Base-by-base conservation (phyloP, 2,329 filamentous ascomycete genomes). In the Stemphylium vesicarium region DNA sequence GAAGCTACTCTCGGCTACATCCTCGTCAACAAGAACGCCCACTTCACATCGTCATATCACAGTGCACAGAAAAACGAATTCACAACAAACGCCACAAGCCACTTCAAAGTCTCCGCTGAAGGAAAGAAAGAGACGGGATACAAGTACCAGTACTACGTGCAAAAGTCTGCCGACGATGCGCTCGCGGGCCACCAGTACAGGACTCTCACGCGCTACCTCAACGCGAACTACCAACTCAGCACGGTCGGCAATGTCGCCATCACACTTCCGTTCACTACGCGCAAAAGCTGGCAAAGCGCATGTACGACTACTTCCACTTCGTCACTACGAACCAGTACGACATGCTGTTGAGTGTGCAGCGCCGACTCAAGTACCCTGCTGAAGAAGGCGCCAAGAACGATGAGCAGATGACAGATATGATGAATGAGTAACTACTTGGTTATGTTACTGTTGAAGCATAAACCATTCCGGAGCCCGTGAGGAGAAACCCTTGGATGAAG, bases 201-300 rank as follows among this genome's bases (percentile, higher is more conserved):
- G 46, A 29, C 12, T 4, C 26, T 36, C 7, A 37, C 40, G 5
- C 15, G 46, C 26, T 35, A 26, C 12, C 18, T 50, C 11, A 46
- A 50, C 26, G 13, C 20, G 6, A 44, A 33, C 15, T 37, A 42
- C 24, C 42, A 56, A n/a, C 53, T 37, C 35, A 31, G 49, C 20
- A 31, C 48, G n/a, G 7, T 16, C 2, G 43, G 20, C 13, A 35
- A 29, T 4, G 11, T 40, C 4, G 39, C 48, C 31, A 43, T 48
- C 20, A 42, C 37, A 11, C 42, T 52, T 26, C 53, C 53, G 38
- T 56, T 7, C 35, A 43, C 20, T 56, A 48, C 13, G 48, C 48
- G 2, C 48, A 33, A 6, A 56, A 53, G 33, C 33, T 53, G 5
- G 42, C 48, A 1, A 43, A 37, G 37, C 48, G 53, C 24, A 48